Conservation (phyloP, 2,329 filamentous ascomycete genomes). For the Chrysoporthe cubensis region DNA sequence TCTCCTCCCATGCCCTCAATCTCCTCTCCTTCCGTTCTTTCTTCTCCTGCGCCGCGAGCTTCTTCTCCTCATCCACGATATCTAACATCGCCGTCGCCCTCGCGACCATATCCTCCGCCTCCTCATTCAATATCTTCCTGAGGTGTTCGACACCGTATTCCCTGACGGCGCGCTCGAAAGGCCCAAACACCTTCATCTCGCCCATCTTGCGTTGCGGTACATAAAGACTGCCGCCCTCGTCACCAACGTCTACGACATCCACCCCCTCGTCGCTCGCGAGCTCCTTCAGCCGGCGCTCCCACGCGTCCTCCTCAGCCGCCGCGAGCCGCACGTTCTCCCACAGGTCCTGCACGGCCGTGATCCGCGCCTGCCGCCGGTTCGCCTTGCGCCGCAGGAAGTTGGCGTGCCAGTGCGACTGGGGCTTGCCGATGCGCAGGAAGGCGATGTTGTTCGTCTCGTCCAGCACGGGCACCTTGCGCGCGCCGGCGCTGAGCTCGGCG, state of each 20-base stretch:
- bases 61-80: slow-evolving; percentile 46
- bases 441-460: slow-evolving; percentile 58
- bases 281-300: slow-evolving; percentile 47
- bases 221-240: slow-evolving; percentile 33
- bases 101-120: slow-evolving; percentile 46
- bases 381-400: slow-evolving; percentile 59
- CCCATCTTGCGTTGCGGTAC: background rate
- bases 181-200: background rate
- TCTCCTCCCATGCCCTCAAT: slow-evolving; percentile 30
- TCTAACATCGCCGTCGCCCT: slow-evolving; percentile 45
- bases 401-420: slow-evolving; percentile 64
- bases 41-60: slow-evolving; percentile 37
- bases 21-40: slow-evolving; percentile 33
- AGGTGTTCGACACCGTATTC: slow-evolving; percentile 32
- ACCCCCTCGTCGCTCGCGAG: slow-evolving; percentile 42
- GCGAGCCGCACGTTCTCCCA: slow-evolving; percentile 40
- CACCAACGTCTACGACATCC: slow-evolving; percentile 39
- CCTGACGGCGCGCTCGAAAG: slow-evolving; percentile 32
- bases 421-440: slow-evolving; percentile 69
- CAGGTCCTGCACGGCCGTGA: slow-evolving; percentile 44
- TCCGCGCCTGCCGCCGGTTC: slow-evolving; percentile 45
- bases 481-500: slow-evolving; percentile 50
- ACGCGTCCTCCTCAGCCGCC: slow-evolving; percentile 50
- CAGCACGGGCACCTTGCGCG: slow-evolving; percentile 62
- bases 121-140: slow-evolving; percentile 36